Base-by-base conservation (phyloP, 2,329 filamentous ascomycete species). In the Paracamarosporium sp. region DNA sequence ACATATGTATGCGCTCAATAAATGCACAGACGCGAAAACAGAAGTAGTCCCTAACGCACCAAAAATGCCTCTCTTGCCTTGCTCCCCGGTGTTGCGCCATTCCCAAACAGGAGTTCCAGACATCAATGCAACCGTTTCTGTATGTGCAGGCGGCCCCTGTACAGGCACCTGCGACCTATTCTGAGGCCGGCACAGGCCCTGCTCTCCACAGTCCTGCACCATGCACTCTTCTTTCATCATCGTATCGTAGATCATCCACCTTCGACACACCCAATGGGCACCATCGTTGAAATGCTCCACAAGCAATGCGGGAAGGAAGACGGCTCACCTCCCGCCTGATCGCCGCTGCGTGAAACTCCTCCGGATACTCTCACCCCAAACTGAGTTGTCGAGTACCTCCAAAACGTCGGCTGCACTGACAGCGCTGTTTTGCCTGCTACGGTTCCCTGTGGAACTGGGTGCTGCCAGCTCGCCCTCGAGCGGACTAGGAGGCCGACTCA, bases 301-400 rank as follows among this genome's bases (percentile, higher is more conserved):
- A 30, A 13, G 8, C 50, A 38, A 35, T 30, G 36, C 30, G 12
- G 12, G 43, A 55, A 40, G 41, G 45, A 36, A 36, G 38, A 17
- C 56, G 43, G 30, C 25, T 62, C 58, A 67, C 35, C 66, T 59
- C 22, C 59, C 59, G 28, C 66, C 64, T 24, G 70, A 65, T 50
- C 85, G 81, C 68, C 82, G 82, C 69, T 82, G 85, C 52, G 93
- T 97, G 66, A 95, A 92, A 79, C 92, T 96, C 61, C 92, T 85
- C 62, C 93, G 85, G 63, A 97, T 93, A 81, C 91, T 96, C 78
- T 96, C 92, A 50, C 94, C 91, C 94, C 94, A 98, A 15, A 91
- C 89, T 17, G 92, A 95, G 70, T 94, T 91, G 69, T 95, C 92
- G 53, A 98, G 84, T 72, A 95, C 90, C 65, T 93, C 88, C 75